phyloP scores from a whole-genome alignment of 805 yeast genomes.

The Zygotorulaspora danielsina region DNA sequence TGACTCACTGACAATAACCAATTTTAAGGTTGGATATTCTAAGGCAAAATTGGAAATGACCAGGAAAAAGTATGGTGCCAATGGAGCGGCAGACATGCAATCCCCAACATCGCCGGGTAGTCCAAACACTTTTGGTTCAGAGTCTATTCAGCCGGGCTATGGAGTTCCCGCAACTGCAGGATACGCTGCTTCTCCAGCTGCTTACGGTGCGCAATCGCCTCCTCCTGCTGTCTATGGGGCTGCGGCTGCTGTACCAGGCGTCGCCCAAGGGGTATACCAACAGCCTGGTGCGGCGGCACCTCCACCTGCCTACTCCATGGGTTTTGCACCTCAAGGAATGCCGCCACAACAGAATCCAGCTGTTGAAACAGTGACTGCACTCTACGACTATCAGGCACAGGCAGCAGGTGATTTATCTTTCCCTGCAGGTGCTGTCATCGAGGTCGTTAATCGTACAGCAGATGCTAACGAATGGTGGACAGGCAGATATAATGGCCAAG shows the following conservation, averaged over 20 bases:
- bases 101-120: conserved; percentile 19
- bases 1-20: conserved; percentile 85
- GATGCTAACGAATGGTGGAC: conserved; percentile 99
- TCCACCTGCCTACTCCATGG: conserved; percentile 17
- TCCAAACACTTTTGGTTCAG: conserved; percentile 20
- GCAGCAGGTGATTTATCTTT: conserved; percentile 88
- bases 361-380: conserved; percentile 72
- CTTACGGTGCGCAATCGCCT: conserved; percentile 6
- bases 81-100: conserved; percentile 17
- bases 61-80: conserved; percentile 59
- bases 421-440: conserved; percentile 82
- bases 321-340: conserved; percentile 23
- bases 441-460: conserved; percentile 72
- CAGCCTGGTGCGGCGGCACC: conserved; percentile 14
- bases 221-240: conserved; percentile 7
- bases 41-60: conserved; percentile 80
- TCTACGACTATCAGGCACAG: conserved; percentile 89
- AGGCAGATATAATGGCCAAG: conserved; percentile 74
- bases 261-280: conserved; percentile 8
- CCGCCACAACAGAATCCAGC: conserved; percentile 34
- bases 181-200: conserved; percentile 5
- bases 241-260: conserved; percentile 6
- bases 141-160: conserved; percentile 14
- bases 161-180: conserved; percentile 2
- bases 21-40: conserved; percentile 86